Evolutionary conservation across 352 stramenopile species (phyloP), one percentile per base, ranked within the genome.

Genomic region (Globisporangium takayamanum): DNA sequence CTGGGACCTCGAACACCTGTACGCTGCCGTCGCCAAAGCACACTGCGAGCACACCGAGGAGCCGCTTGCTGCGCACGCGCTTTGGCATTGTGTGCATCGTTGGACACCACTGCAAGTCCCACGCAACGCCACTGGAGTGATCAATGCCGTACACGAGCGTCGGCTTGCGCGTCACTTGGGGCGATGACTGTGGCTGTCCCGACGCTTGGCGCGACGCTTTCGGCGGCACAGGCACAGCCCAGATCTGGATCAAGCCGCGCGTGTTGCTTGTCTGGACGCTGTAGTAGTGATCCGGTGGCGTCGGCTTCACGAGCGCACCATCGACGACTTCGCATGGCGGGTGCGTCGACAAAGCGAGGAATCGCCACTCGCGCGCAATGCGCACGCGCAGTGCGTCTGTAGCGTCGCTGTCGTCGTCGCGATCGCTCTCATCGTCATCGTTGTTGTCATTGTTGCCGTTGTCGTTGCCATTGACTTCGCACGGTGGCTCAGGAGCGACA

Each of bases 31-130:
- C 81, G 26, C 78, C 80, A 72, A 95, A 91, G 48, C 71, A 82
- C 1, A 78, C 79, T 2, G 80, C 83, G 14, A 94, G 74, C 28
- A 92, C 54, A 8, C 85, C 83, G 2, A 92, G 59, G 30, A 81
- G 62, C 22, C 71, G 51, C 41, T 70, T 33, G 14, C 63, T 55
- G 3, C 36, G 57, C 1, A 61, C 50, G 3, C 67, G 59, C 0
- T 58, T 36, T 0, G 71, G 70, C 58, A 88, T 78, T n/a, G 74
- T 73, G 20, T 74, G 58, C 7, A 62, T 68, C 22, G 86, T 41
- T 15, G 83, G 80, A 28, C 75, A 80, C 85, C 85, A 95, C 54
- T 93, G 81, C 41, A 95, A 57, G 52, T 89, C 79, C 85, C 85
- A 95, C 15, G 73, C 82, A 10, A 89, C 83, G 15, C 81, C 83